These are phyloP conservation scores for Daedaleopsis sinensis DNA, from an alignment of 768 basidiomycete genomes.

Conservation along the genomic window DNA sequence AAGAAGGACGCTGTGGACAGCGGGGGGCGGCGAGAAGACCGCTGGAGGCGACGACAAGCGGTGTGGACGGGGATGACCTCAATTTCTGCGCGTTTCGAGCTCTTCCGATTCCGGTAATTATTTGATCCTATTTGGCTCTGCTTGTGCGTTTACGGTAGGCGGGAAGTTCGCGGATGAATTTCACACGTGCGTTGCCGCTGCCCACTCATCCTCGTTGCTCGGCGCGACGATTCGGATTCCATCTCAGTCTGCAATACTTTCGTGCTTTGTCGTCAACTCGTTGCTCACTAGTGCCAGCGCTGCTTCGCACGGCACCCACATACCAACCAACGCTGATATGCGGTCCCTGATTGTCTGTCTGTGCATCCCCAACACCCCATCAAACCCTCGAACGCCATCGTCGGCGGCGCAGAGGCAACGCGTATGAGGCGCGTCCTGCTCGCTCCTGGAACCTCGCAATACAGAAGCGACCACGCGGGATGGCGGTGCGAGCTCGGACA, in stretches of 20 bases:
- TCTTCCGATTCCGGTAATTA: slow-evolving; percentile 16
- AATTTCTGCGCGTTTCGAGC: slow-evolving; percentile 14
- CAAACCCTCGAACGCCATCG: neutral
- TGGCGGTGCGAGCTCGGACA: slow-evolving; percentile 11
- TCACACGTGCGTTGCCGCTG: slow-evolving; percentile 4
- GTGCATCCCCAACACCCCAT: neutral
- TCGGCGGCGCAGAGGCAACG: slow-evolving; percentile 3
- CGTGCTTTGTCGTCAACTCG: neutral
- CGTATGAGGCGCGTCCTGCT: slow-evolving; percentile 6
- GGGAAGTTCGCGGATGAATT: too few relatives aligned
- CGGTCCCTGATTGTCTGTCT: neutral
- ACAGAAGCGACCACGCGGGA: neutral
- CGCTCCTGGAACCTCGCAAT: slow-evolving; percentile 1
- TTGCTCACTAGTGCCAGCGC: too few relatives aligned
- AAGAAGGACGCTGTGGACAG: slow-evolving; percentile 6
- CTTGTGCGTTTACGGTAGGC: slow-evolving; percentile 7
- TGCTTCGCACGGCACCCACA: neutral
- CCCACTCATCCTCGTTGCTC: neutral
- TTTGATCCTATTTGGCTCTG: slow-evolving; percentile 23
- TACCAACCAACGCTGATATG: neutral
- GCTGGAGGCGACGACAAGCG: slow-evolving; percentile 10
- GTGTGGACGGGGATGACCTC: slow-evolving; percentile 15
- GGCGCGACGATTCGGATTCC: too few relatives aligned
- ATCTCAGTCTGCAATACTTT: too few relatives aligned
- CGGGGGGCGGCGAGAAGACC: slow-evolving; percentile 9